Conservation (phyloP, 2,329 filamentous ascomycete species). For the Chalaropsis ovoidea region DNA sequence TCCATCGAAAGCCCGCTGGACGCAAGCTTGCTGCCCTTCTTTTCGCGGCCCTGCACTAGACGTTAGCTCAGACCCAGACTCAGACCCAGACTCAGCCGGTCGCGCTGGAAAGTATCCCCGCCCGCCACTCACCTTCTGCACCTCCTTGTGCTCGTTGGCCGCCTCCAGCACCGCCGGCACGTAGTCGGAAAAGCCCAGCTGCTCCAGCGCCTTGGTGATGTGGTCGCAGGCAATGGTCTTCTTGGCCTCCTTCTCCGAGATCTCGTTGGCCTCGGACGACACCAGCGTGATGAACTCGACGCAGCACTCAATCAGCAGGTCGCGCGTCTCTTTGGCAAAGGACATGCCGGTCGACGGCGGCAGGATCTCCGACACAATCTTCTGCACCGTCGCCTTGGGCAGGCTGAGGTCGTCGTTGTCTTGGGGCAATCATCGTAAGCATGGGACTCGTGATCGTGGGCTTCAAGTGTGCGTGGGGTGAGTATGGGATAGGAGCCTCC, state of each 20-base stretch:
- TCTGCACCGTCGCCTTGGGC: conserved; percentile 60
- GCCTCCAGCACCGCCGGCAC: conserved; percentile 78
- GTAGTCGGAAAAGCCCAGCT: conserved; percentile 87
- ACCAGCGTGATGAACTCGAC: conserved; percentile 98
- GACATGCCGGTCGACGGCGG: conserved; percentile 63
- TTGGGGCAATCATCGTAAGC: background rate
- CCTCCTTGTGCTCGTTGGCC: conserved; percentile 83
- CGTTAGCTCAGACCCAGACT: too few relatives aligned
- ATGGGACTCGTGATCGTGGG: too few relatives aligned
- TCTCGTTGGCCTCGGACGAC: conserved; percentile 97
- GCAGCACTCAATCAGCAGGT: conserved; percentile 94
- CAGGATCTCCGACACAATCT: conserved; percentile 90
- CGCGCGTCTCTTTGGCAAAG: conserved; percentile 90
- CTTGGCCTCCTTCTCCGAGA: conserved; percentile 96
- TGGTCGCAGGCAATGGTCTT: conserved; percentile 99
- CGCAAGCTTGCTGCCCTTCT: conserved; percentile 95
- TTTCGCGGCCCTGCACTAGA: conserved; percentile 71
- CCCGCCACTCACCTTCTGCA: conserved; percentile 71
- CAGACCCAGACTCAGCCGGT: too few relatives aligned
- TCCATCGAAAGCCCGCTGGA: conserved; percentile 87
- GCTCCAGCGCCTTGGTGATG: conserved; percentile 86
- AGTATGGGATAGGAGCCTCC: too few relatives aligned
- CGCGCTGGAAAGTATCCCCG: too few relatives aligned
- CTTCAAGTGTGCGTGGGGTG: too few relatives aligned
- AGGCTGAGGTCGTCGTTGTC: conserved; percentile 52